Conservation (phyloP, 148 eudicot species). For the Rhododendron vialii region DNA sequence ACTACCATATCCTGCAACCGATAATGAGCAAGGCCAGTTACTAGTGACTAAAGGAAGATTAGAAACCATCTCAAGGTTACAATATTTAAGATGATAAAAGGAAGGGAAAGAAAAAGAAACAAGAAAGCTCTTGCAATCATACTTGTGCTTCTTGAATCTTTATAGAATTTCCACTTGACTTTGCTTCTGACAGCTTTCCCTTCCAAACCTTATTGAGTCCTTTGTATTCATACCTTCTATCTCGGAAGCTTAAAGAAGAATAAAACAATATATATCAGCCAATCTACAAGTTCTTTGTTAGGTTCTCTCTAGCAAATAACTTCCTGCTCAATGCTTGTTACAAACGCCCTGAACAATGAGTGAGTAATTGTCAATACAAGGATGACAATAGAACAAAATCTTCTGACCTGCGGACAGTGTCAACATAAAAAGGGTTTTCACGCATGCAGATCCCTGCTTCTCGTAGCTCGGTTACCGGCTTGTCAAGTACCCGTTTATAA, state of each 20-base stretch:
- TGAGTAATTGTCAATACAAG: neutral
- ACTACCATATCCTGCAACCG: constrained; percentile 89
- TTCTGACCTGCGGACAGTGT: constrained; percentile 93
- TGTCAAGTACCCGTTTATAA: constrained; percentile 84
- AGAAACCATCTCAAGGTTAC: neutral
- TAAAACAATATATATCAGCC: neutral
- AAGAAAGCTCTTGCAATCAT: constrained; percentile 11
- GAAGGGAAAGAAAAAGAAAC: neutral
- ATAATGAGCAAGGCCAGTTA: neutral
- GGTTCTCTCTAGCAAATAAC: constrained; percentile 4
- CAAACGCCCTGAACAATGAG: neutral
- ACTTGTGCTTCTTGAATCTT: constrained; percentile 99
- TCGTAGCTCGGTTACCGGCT: constrained; percentile 86
- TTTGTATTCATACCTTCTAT: constrained; percentile 96
- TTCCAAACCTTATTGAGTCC: constrained; percentile 99
- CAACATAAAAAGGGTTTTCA: constrained; percentile 95
- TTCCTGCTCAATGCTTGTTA: neutral
- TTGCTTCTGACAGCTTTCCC: constrained; percentile 90
- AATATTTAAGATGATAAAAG: neutral
- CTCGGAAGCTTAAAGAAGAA: constrained; percentile 72
- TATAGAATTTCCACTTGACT: constrained; percentile 86
- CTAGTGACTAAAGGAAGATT: neutral
- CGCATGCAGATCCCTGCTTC: constrained; percentile 99
- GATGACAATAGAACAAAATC: neutral
- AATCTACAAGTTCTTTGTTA: neutral